Conservation (phyloP, 78 protist genomes). For the Dictyostelium capitatum region DNA sequence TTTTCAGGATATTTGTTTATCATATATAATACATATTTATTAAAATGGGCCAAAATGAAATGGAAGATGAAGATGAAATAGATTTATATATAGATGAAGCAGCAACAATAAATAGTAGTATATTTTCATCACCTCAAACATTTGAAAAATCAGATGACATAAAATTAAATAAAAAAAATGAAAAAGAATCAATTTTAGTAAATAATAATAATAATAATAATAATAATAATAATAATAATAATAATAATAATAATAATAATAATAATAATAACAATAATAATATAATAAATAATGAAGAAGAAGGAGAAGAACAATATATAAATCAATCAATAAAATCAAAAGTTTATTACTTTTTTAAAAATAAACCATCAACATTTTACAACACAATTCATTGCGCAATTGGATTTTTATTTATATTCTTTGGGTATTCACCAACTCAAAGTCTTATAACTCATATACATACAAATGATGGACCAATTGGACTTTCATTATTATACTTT, state of each 20-base stretch:
- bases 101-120: not conserved
- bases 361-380: conserved; percentile 1
- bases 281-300: not conserved
- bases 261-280: not conserved
- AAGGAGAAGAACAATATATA: not conserved
- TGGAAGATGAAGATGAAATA: no score
- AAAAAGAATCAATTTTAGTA: not conserved
- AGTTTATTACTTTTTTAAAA: not conserved
- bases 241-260: not conserved
- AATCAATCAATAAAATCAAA: not conserved
- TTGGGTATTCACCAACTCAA: conserved; percentile 72
- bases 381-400: conserved; percentile 32
- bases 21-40: no score
- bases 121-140: not conserved
- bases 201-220: not conserved
- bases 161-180: not conserved
- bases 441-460: conserved; percentile 31
- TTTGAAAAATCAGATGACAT: not conserved
- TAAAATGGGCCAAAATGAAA: no score
- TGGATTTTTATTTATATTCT: conserved; percentile 47
- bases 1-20: not conserved
- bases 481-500: conserved; percentile 27
- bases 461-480: conserved; percentile 24
- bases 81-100: not conserved
- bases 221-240: not conserved